phyloP scores from a whole-genome alignment of 495 filamentous ascomycete species.

The Penicillium coprophilum region DNA sequence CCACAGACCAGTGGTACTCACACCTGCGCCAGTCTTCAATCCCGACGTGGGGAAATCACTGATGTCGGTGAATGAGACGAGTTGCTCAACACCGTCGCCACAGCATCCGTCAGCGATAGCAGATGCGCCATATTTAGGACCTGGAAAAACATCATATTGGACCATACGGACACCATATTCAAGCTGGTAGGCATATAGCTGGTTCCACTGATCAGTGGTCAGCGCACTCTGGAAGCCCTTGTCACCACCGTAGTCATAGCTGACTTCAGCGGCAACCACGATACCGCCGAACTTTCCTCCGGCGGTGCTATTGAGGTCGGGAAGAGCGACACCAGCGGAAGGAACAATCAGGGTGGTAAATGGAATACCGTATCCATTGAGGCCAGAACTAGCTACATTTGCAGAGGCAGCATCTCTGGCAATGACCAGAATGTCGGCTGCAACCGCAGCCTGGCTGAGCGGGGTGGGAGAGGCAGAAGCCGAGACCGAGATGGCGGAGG shows the following conservation, averaged over 20 bases:
- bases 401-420: slow-evolving; percentile 51
- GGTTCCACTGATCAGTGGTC: slow-evolving; percentile 56
- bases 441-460: slow-evolving; percentile 28
- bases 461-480: slow-evolving; percentile 24
- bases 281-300: slow-evolving; percentile 59
- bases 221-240: slow-evolving; percentile 52
- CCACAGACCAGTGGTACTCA: slow-evolving; percentile 55
- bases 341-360: slow-evolving; percentile 56
- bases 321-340: slow-evolving; percentile 49
- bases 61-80: slow-evolving; percentile 49
- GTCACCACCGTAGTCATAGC: slow-evolving; percentile 51
- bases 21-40: slow-evolving; percentile 46
- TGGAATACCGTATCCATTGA: slow-evolving; percentile 63
- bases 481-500: slow-evolving; percentile 22
- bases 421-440: slow-evolving; percentile 57
- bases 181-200: slow-evolving; percentile 57
- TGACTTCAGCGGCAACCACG: slow-evolving; percentile 55
- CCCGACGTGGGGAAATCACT: slow-evolving; percentile 52
- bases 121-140: slow-evolving; percentile 49
- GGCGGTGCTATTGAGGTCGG: slow-evolving; percentile 46
- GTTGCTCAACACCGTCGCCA: slow-evolving; percentile 50
- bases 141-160: slow-evolving; percentile 57
- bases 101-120: slow-evolving; percentile 49
- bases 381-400: slow-evolving; percentile 47
- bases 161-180: slow-evolving; percentile 61